Evolutionary conservation across 2,329 filamentous ascomycete genomes (phyloP).

Genomic region (Sporothrix curviconia): DNA sequence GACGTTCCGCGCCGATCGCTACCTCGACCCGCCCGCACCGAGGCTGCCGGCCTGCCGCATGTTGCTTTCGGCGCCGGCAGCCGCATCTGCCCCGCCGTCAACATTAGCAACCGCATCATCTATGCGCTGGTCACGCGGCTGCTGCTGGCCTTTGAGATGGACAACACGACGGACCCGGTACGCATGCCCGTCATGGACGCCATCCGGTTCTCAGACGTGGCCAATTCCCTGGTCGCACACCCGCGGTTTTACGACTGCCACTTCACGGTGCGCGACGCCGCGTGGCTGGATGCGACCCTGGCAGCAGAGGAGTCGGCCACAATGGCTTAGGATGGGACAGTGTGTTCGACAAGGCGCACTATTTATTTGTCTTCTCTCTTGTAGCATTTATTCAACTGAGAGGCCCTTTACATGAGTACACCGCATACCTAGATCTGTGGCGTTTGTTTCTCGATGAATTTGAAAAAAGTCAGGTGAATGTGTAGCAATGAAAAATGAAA

Average conservation of each 20-base stretch:
- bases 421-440: no score
- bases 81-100: conserved; percentile 9
- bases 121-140: conserved; percentile 1
- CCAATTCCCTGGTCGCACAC: conserved; percentile 4
- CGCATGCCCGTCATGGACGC: conserved; percentile 2
- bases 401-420: no score
- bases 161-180: not conserved
- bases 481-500: no score
- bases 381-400: no score
- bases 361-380: no score
- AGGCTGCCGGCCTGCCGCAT: not conserved
- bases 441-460: no score
- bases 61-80: conserved; percentile 5
- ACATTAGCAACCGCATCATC: conserved; percentile 10
- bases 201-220: conserved; percentile 5
- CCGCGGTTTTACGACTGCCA: conserved; percentile 10
- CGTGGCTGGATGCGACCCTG: conserved; percentile 2
- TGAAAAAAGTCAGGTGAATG: no score
- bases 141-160: conserved; percentile 1
- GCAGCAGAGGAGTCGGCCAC: not conserved
- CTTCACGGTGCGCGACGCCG: conserved; percentile 5
- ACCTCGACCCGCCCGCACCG: not conserved
- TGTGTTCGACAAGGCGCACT: no score
- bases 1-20: conserved; percentile 5
- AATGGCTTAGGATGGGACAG: not conserved